A percentile compares a stretch with the other conserved stretches of the same genome.
Evolutionary conservation across 306 rosid genomes (phyloP).

Genomic region (Prunus salicina): DNA sequence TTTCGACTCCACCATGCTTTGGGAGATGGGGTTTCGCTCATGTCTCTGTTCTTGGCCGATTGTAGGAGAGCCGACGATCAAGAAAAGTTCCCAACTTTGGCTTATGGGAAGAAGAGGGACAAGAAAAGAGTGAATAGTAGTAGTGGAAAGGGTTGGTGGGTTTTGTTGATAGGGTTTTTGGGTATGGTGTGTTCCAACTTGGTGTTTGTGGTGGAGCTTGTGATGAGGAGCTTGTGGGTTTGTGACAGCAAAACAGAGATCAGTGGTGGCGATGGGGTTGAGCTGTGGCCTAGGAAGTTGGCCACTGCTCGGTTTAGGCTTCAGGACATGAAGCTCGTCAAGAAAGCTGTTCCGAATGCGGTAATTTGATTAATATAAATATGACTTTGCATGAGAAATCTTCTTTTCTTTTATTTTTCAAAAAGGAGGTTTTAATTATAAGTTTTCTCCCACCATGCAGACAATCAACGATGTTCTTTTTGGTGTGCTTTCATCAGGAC

Average conservation of each 20-base stretch:
- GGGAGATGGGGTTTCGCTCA: constrained; percentile 83
- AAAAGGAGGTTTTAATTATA: neutral
- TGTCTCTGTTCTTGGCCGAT: constrained; percentile 64
- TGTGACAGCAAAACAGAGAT: constrained; percentile 57
- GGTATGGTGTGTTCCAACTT: constrained; percentile 39
- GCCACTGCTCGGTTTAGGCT: constrained; percentile 63
- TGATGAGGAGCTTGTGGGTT: constrained; percentile 47
- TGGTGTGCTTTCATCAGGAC: constrained; percentile 70
- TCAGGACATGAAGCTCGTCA: constrained; percentile 66
- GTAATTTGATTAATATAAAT: constrained; percentile 18
- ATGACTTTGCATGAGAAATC: too few relatives aligned
- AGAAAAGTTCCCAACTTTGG: constrained; percentile 35
- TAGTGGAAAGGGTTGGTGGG: neutral
- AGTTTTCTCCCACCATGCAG: constrained; percentile 38
- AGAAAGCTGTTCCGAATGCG: constrained; percentile 49
- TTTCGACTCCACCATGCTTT: constrained; percentile 74
- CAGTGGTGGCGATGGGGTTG: constrained; percentile 74
- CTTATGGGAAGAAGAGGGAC: constrained; percentile 2
- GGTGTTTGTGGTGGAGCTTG: constrained; percentile 39
- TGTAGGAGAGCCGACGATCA: constrained; percentile 48
- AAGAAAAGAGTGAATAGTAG: neutral
- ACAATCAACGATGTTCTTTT: constrained; percentile 85
- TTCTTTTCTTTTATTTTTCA: too few relatives aligned
- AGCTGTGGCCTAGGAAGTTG: constrained; percentile 82
- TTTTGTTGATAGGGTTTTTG: constrained; percentile 19